Evolutionary conservation across 768 basidiomycete species (phyloP), one percentile per base, ranked within the genome.

Genomic region (Obba rivulosa): DNA sequence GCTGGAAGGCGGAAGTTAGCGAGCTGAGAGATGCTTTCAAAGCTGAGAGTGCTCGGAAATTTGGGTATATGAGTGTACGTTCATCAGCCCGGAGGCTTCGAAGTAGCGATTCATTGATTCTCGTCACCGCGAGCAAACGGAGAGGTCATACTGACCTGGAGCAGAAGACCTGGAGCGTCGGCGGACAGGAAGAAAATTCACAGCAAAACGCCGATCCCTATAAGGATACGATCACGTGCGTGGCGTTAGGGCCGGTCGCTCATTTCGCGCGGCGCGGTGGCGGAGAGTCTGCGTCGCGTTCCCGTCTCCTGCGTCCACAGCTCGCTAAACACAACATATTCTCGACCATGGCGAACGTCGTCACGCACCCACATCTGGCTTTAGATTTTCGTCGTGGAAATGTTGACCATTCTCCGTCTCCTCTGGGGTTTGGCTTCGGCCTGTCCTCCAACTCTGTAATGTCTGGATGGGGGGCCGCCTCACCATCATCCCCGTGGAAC

Each of bases 31-130:
- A 11, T 48, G 44, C 36, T 50, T 13, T 23, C 51, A 52, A 52
- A 41, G 31, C 43, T 54, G 52, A 52, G 44, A 62, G 66, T 57
- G 70, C 75, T 90, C 87, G 71, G 88, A 89, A 90, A 91, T 89
- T 91, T 90, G 87, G 88, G 87, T 91, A 90, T 91, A 63, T 78
- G 72, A 73, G 70, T 54, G 56, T 64, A 68, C 64, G 65, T 70
- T 90, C 87, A 88, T 76, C 20, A 83, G 78, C 85, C 68, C 53
- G 50, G 45, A 53, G 64, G 80, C 81, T 80, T 90, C 87, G 64
- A 87, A 80, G 87, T 90, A 89, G 86, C 86, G 87, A 89, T 90
- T 87, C 86, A 68, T 72, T 45, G 55, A 66, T 64, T 74, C 63
- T 89, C 87, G 74, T 90, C 87, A 77, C 67, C 28, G 68, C 57